Evolutionary conservation across 1,284 basidiomycete species (phyloP).

Genomic region (Mycosarcoma maydis): DNA sequence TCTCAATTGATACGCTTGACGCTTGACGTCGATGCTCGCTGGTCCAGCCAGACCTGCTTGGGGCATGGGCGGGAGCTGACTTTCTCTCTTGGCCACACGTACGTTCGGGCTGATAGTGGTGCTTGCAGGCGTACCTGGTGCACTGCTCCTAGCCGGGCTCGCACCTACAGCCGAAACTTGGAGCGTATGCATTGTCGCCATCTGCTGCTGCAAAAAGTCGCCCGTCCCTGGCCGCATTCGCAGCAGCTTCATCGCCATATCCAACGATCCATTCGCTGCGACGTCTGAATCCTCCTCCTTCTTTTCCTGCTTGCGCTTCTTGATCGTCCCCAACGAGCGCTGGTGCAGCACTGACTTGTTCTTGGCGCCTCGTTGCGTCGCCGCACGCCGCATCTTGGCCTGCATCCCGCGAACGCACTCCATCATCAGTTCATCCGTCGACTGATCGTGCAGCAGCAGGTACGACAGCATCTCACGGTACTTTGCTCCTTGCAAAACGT

Average conservation of each 20-base stretch:
- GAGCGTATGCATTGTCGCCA: slow-evolving; percentile 54
- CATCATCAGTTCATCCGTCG: slow-evolving; percentile 69
- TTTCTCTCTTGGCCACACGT: slow-evolving; percentile 13
- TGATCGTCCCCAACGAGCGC: slow-evolving; percentile 91
- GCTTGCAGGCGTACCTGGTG: slow-evolving; percentile 9
- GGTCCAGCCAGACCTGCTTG: slow-evolving; percentile 1
- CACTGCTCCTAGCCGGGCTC: slow-evolving; percentile 29
- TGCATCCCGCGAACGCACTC: slow-evolving; percentile 95
- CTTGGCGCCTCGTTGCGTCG: slow-evolving; percentile 74
- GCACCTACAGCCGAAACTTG: slow-evolving; percentile 38
- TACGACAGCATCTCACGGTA: slow-evolving; percentile 75
- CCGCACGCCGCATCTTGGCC: slow-evolving; percentile 50
- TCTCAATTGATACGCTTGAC: slow-evolving; percentile 26
- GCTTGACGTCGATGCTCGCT: background rate
- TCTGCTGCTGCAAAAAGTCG: slow-evolving; percentile 60
- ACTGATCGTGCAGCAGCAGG: slow-evolving; percentile 61
- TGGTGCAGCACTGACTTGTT: slow-evolving; percentile 73
- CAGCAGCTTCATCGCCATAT: slow-evolving; percentile 61
- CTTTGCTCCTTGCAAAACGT: slow-evolving; percentile 92
- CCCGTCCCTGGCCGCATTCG: slow-evolving; percentile 60
- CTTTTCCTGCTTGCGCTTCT: slow-evolving; percentile 92
- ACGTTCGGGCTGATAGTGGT: slow-evolving; percentile 1
- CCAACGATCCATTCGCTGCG: slow-evolving; percentile 34
- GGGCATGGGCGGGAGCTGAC: slow-evolving; percentile 21
- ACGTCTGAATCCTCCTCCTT: slow-evolving; percentile 69